A percentile compares a stretch with the other conserved stretches of the same genome.
These are phyloP conservation scores for Saposhnikovia divaricata DNA, from an alignment of 129 eudicot species.

Conservation along the genomic window DNA sequence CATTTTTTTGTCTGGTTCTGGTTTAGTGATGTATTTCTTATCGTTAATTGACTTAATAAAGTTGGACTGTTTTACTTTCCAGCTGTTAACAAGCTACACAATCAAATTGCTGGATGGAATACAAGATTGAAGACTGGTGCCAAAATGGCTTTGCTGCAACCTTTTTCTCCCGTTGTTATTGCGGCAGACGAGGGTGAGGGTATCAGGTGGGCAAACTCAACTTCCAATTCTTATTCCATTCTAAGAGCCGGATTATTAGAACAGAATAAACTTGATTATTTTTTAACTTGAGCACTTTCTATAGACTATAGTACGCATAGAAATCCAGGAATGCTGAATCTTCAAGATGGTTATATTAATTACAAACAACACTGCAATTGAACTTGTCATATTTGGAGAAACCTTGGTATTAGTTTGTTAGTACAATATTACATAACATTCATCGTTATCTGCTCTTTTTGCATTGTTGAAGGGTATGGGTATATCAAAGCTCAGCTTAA, in stretches of 20 bases:
- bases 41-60: background rate
- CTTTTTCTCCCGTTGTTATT: conserved; percentile 82
- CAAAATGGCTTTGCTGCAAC: conserved; percentile 74
- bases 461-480: conserved; percentile 62
- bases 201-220: conserved; percentile 55
- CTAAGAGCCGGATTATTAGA: background rate
- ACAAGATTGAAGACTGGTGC: conserved; percentile 85
- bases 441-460: background rate
- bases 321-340: no score
- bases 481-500: conserved; percentile 76
- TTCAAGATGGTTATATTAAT: no score
- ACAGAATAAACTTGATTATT: background rate
- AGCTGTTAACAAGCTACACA: conserved; percentile 77
- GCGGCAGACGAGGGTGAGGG: conserved; percentile 92
- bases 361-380: no score
- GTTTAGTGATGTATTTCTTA: background rate
- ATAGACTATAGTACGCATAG: background rate
- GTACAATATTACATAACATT: background rate
- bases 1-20: conserved; percentile 13
- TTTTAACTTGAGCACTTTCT: background rate
- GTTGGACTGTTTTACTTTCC: conserved; percentile 10
- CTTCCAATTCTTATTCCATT: background rate
- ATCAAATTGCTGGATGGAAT: conserved; percentile 97
- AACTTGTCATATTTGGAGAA: no score
- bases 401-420: no score